Conservation (phyloP, 2,329 filamentous ascomycete species). For the Microcera coccophila region DNA sequence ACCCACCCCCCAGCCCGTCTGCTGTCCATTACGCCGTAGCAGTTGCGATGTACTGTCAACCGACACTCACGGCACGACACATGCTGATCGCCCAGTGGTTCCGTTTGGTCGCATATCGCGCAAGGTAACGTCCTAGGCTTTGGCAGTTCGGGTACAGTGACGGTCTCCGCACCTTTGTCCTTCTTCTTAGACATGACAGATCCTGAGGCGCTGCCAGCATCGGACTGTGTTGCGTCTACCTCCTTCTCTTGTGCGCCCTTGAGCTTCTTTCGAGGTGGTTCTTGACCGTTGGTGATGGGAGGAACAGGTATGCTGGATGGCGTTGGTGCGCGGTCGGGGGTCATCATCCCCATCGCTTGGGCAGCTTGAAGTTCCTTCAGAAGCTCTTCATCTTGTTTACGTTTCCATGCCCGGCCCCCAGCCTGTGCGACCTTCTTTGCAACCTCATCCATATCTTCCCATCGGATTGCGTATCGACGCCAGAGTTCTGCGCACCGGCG, state of each 20-base stretch:
- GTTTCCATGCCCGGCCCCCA: constrained; percentile 79
- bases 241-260: constrained; percentile 55
- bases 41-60: constrained; percentile 84
- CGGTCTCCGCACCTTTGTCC: constrained; percentile 51
- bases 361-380: constrained; percentile 66
- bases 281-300: constrained; percentile 32
- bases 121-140: constrained; percentile 78
- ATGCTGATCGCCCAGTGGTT: constrained; percentile 67
- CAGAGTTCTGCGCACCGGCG: constrained; percentile 87
- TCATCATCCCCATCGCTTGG: constrained; percentile 52
- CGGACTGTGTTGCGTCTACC: constrained; percentile 43
- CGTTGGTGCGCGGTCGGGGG: constrained; percentile 42
- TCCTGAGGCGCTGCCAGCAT: constrained; percentile 41
- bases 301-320: constrained; percentile 28
- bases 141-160: constrained; percentile 69
- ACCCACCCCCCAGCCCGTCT: constrained; percentile 77
- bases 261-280: constrained; percentile 63
- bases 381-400: constrained; percentile 87
- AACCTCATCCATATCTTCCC: constrained; percentile 89
- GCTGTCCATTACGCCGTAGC: constrained; percentile 78
- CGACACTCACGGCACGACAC: constrained; percentile 83
- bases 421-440: constrained; percentile 79
- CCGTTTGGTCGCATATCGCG: constrained; percentile 73
- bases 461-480: constrained; percentile 93
- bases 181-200: constrained; percentile 52